Percentiles rank a stretch among this genome's conserved stretches.
phyloP scores from a whole-genome alignment of 495 filamentous ascomycete genomes.

The Aspergillus carlsbadensis region DNA sequence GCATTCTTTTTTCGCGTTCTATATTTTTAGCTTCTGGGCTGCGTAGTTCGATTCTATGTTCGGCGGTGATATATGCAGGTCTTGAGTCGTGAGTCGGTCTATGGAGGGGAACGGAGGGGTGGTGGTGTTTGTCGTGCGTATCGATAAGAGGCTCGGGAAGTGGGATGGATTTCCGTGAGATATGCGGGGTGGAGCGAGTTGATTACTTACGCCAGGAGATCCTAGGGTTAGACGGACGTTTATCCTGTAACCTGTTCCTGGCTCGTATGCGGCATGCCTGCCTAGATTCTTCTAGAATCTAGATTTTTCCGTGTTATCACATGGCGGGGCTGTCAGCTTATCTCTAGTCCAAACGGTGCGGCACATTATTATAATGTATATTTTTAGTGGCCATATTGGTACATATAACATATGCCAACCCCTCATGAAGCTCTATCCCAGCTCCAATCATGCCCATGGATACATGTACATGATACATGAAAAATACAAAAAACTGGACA shows the following conservation, averaged over 20 bases:
- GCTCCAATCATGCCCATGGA: slow-evolving; percentile 1
- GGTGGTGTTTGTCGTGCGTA: background rate
- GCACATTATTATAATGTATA: no score
- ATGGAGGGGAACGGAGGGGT: background rate
- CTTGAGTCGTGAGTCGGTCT: slow-evolving; percentile 2
- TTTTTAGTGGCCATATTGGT: no score
- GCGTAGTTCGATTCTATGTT: background rate
- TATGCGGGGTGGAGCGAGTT: no score
- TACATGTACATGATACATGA: background rate
- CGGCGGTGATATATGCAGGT: background rate
- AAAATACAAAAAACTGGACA: background rate
- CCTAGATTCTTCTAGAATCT: background rate
- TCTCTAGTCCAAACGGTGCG: no score
- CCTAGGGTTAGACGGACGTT: no score
- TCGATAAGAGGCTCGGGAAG: background rate
- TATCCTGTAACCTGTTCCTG: no score
- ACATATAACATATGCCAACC: no score
- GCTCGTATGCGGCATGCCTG: background rate
- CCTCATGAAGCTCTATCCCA: slow-evolving; percentile 7
- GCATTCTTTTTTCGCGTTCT: slow-evolving; percentile 25
- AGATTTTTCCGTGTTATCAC: no score
- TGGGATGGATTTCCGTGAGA: background rate
- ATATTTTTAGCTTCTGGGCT: background rate
- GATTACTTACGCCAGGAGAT: no score
- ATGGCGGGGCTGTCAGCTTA: no score